These are phyloP conservation scores for Dioscorea dumetorum DNA, from an alignment of 106 monocot genomes.

Conservation along the genomic window DNA sequence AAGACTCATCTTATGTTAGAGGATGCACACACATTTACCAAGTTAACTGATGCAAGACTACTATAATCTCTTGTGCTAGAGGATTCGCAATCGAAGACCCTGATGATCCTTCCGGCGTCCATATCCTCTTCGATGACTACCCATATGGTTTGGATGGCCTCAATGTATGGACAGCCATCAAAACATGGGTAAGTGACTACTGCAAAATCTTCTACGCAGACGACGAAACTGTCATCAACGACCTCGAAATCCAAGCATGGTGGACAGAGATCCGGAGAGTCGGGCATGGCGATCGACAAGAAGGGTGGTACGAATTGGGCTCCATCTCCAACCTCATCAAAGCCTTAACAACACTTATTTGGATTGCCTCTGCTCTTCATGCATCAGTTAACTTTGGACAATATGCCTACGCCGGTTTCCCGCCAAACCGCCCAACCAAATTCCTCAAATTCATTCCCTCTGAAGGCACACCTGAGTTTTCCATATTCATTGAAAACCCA, in stretches of 20 bases:
- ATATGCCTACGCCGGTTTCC: slow-evolving; percentile 55
- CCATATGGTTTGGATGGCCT: slow-evolving; percentile 63
- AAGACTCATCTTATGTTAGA: too few relatives aligned
- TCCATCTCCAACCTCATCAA: slow-evolving; percentile 18
- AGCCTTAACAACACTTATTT: slow-evolving; percentile 45
- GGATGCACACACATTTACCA: too few relatives aligned
- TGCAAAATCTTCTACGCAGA: slow-evolving; percentile 36
- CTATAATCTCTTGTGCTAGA: slow-evolving; percentile 6
- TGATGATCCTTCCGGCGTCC: slow-evolving; percentile 20
- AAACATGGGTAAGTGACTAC: slow-evolving; percentile 39
- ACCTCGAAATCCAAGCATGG: slow-evolving; percentile 54
- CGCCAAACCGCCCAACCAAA: slow-evolving; percentile 52
- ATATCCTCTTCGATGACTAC: slow-evolving; percentile 51
- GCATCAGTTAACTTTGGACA: slow-evolving; percentile 73
- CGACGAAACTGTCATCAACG: slow-evolving; percentile 20
- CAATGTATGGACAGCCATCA: slow-evolving; percentile 53
- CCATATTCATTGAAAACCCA: slow-evolving; percentile 29
- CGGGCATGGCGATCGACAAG: slow-evolving; percentile 48
- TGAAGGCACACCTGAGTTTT: slow-evolving; percentile 33
- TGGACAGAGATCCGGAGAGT: slow-evolving; percentile 42
- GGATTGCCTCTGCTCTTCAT: slow-evolving; percentile 69
- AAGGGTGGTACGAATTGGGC: slow-evolving; percentile 29
- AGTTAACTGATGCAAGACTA: neutral
- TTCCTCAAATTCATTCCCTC: slow-evolving; percentile 38
- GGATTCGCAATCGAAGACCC: slow-evolving; percentile 34